Base-by-base conservation (phyloP, 352 stramenopile species). In the Globisporangium barbulae region DNA sequence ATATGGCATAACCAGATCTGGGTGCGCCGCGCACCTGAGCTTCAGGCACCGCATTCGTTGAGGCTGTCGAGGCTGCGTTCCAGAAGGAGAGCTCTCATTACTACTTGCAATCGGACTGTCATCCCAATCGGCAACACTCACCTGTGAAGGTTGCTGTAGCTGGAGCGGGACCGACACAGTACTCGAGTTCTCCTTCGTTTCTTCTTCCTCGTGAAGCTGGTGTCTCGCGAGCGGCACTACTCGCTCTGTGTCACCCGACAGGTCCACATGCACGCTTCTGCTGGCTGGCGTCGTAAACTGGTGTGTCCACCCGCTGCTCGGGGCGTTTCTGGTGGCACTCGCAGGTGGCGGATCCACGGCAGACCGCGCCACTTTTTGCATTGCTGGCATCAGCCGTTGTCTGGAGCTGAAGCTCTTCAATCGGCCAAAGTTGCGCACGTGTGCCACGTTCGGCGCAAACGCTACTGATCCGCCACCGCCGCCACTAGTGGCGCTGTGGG, bases 1-100 rank as follows among this genome's bases (percentile, higher is more conserved):
- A 45, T 81, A 89, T 44, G 81, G 74, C 35, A 88, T 61, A 35
- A 92, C 55, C 57, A 78, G 53, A 58, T 89, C 79, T 28, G 83
- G 81, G 47, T 75, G 71, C 53, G 81, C 71, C 17, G 66, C 63
- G 17, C 79, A 88, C 39, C 75, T 77, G 44, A 89, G 67, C 53
- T 86, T 84, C 31, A 90, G 58, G 56, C 73, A 84, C 30, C 82
- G 78, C 67, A 88, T 72, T 47, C 83, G 79, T 42, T 84, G 79
- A 41, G 67, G 74, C 28, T 61, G 72, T 25, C 67, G 69, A 37
- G 72, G 39, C 22, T 61, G 45, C 19, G 35, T 50, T 12, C 42
- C 54, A 57, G 54, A 45, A 25, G 22, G 41, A 28, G 53, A 35
- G 44, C 61, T 62, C 33, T 45, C 54, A 55, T 50, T 61, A 67